A percentile compares a stretch with the other conserved stretches of the same genome.
phyloP scores from a whole-genome alignment of 108 stramenopile species.

The Nannochloropsis oceanica region DNA sequence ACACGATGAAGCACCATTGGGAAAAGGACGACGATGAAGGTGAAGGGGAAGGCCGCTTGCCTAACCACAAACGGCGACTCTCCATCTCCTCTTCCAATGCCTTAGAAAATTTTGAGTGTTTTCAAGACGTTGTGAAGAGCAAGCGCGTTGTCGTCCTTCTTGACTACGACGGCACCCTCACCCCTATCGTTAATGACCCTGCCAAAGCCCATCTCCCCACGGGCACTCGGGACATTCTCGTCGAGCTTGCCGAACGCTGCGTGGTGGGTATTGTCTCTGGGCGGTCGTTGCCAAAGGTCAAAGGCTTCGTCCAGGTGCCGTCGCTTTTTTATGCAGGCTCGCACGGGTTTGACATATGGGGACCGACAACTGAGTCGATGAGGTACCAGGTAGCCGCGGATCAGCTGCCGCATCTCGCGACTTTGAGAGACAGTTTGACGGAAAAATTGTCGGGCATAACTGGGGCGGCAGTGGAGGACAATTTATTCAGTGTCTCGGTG shows the following conservation, averaged over 20 bases:
- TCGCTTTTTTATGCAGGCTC: constrained; percentile 25
- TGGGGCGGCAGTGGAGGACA: constrained; percentile 29
- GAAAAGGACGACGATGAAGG: background rate
- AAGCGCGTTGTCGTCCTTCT: constrained; percentile 15
- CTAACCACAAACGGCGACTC: constrained; percentile 8
- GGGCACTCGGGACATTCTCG: constrained; percentile 3
- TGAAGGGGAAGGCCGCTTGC: background rate
- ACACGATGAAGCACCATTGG: background rate
- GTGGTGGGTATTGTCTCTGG: constrained; percentile 23
- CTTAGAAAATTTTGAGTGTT: background rate
- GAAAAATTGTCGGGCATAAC: background rate
- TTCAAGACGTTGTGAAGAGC: background rate
- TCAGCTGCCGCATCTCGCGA: constrained; percentile 6
- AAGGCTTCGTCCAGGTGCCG: constrained; percentile 15
- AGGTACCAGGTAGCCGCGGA: constrained; percentile 24
- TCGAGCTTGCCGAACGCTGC: constrained; percentile 16
- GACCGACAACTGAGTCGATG: constrained; percentile 5
- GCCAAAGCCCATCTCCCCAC: constrained; percentile 14
- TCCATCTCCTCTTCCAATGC: constrained; percentile 9
- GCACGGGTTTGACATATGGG: constrained; percentile 29
- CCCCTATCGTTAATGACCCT: constrained; percentile 26
- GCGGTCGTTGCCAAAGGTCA: constrained; percentile 16
- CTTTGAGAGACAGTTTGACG: background rate
- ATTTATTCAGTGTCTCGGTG: constrained; percentile 24
- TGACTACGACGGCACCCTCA: constrained; percentile 26